phyloP scores from a whole-genome alignment of 2,329 filamentous ascomycete species.

The Claviceps fusiformis region DNA sequence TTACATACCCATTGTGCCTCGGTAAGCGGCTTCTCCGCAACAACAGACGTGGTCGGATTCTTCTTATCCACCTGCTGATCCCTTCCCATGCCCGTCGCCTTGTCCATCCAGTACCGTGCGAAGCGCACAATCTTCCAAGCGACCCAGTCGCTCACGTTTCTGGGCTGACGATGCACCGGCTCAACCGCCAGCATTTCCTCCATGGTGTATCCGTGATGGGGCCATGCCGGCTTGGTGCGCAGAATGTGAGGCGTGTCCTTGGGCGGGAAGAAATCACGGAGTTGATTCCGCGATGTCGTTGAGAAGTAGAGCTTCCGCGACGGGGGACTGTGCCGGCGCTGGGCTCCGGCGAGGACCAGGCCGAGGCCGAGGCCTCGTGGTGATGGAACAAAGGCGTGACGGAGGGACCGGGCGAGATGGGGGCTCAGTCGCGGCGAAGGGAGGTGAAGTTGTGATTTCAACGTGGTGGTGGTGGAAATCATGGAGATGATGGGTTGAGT shows the following conservation, averaged over 20 bases:
- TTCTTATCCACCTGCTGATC: slow-evolving; percentile 53
- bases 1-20: slow-evolving; percentile 65
- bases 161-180: slow-evolving; percentile 63
- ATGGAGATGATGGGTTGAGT: slow-evolving; percentile 7
- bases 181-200: slow-evolving; percentile 63
- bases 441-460: slow-evolving; percentile 6
- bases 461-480: slow-evolving; percentile 15
- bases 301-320: slow-evolving; percentile 35
- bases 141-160: slow-evolving; percentile 60
- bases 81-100: slow-evolving; percentile 59
- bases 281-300: slow-evolving; percentile 29
- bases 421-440: slow-evolving; percentile 12
- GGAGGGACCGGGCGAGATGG: slow-evolving; percentile 9
- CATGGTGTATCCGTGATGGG: slow-evolving; percentile 60
- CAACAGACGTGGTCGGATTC: slow-evolving; percentile 40
- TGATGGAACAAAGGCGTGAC: slow-evolving; percentile 3
- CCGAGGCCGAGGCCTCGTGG: slow-evolving; percentile 4
- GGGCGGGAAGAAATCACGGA: slow-evolving; percentile 49
- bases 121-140: slow-evolving; percentile 67
- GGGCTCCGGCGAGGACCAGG: slow-evolving; percentile 6
- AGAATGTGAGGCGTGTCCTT: slow-evolving; percentile 49
- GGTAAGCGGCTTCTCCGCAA: slow-evolving; percentile 49
- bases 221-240: slow-evolving; percentile 52
- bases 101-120: slow-evolving; percentile 68
- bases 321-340: background rate